These are phyloP conservation scores for Diutina siamensis DNA, from an alignment of 1,139 yeast species.

Conservation along the genomic window DNA sequence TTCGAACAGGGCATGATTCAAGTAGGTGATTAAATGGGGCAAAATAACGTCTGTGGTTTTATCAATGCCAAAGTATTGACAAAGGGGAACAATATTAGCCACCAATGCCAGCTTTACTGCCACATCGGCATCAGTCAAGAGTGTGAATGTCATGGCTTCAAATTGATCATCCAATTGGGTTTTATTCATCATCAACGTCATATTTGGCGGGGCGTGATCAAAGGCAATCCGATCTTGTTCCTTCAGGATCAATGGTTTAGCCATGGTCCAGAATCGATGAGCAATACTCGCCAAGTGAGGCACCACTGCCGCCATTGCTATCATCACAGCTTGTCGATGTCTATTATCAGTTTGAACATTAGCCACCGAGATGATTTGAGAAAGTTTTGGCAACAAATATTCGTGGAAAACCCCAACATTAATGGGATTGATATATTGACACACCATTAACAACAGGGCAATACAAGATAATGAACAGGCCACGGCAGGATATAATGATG, in stretches of 20 bases:
- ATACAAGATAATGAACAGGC: constrained; percentile 44
- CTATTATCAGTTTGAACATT: neutral
- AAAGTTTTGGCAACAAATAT: constrained; percentile 64
- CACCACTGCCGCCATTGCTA: neutral
- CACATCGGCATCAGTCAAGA: constrained; percentile 60
- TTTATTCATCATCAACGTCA: neutral
- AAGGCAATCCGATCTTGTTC: neutral
- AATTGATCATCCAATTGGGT: constrained; percentile 1
- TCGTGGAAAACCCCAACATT: constrained; percentile 72
- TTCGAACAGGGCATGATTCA: constrained; percentile 67
- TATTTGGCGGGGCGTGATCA: neutral
- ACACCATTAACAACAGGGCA: constrained; percentile 51
- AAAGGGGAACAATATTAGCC: constrained; percentile 57
- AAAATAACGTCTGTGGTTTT: constrained; percentile 78
- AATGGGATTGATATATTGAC: constrained; percentile 61
- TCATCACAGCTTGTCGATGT: neutral
- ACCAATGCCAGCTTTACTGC: constrained; percentile 63
- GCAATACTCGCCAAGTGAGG: constrained; percentile 61
- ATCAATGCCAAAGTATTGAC: constrained; percentile 77
- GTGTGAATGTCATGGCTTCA: constrained; percentile 12
- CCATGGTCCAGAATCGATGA: constrained; percentile 30
- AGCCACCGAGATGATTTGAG: neutral
- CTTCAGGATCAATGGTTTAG: neutral
- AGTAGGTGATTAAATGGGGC: constrained; percentile 83
- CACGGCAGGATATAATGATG: constrained; percentile 16